phyloP scores from a whole-genome alignment of 2,329 filamentous ascomycete species.

The Pezicula radicicola region DNA sequence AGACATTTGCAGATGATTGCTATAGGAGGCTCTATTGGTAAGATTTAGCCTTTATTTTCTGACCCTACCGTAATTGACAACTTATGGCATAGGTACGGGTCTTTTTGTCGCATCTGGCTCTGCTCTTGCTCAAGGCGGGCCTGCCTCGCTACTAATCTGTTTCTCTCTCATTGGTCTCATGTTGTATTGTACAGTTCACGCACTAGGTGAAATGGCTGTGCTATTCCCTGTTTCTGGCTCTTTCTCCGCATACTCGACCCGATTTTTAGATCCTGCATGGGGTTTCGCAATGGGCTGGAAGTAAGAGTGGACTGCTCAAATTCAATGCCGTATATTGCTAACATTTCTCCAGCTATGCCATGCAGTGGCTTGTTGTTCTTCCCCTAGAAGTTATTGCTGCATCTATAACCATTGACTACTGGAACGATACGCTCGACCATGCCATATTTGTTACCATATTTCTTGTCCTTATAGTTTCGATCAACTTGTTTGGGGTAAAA shows the following conservation, averaged over 20 bases:
- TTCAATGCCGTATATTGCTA: slow-evolving; percentile 2
- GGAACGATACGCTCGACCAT: slow-evolving; percentile 62
- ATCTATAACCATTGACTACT: slow-evolving; percentile 79
- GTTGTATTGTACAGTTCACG: slow-evolving; percentile 90
- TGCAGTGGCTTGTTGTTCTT: slow-evolving; percentile 83
- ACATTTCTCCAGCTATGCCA: slow-evolving; percentile 59
- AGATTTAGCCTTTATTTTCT: neutral
- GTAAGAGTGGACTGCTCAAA: slow-evolving; percentile 10
- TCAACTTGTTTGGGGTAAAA: slow-evolving; percentile 86
- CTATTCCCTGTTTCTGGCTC: slow-evolving; percentile 88
- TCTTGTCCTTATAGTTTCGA: slow-evolving; percentile 68
- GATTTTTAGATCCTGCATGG: slow-evolving; percentile 92
- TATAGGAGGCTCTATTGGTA: slow-evolving; percentile 58
- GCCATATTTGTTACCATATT: slow-evolving; percentile 84
- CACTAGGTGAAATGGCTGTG: slow-evolving; percentile 87
- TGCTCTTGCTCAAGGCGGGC: slow-evolving; percentile 69
- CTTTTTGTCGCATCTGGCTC: slow-evolving; percentile 82
- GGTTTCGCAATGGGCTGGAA: slow-evolving; percentile 96
- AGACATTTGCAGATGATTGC: slow-evolving; percentile 97
- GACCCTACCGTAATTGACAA: neutral
- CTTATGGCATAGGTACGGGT: slow-evolving; percentile 58
- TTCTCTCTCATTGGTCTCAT: slow-evolving; percentile 78
- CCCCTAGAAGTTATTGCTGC: slow-evolving; percentile 87
- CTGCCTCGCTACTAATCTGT: slow-evolving; percentile 74
- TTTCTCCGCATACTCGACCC: slow-evolving; percentile 87